Percentiles rank a stretch among this genome's conserved stretches.
Conservation (phyloP, 345 rosid species). For the Aquilaria sinensis region DNA sequence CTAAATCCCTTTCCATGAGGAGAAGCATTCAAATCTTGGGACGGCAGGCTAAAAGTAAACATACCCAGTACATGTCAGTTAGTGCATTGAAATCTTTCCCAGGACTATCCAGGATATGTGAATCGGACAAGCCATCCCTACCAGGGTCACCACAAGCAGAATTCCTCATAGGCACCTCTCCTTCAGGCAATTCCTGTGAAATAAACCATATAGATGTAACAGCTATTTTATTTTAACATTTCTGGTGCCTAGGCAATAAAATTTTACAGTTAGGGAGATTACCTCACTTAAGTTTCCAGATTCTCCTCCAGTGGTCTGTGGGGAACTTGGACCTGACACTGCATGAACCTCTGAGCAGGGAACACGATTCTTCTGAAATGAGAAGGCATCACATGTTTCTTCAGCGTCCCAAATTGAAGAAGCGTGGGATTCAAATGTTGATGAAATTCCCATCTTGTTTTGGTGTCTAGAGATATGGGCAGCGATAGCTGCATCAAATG, state of each 20-base stretch:
- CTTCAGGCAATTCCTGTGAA: constrained; percentile 36
- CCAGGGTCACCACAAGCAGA: constrained; percentile 33
- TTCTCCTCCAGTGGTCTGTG: constrained; percentile 16
- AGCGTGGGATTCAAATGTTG: constrained; percentile 35
- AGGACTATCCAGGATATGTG: constrained; percentile 30
- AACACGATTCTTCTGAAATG: constrained; percentile 45
- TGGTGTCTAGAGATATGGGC: constrained; percentile 86
- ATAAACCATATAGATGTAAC: background rate
- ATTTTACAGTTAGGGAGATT: constrained; percentile 7
- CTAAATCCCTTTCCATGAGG: background rate
- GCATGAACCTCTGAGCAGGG: constrained; percentile 24
- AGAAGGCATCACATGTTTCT: constrained; percentile 97
- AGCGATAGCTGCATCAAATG: constrained; percentile 98
- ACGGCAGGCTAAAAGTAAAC: background rate
- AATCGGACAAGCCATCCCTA: constrained; percentile 38
- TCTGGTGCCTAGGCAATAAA: constrained; percentile 1
- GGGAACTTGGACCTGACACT: constrained; percentile 28
- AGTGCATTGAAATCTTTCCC: constrained; percentile 46
- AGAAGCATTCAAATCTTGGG: background rate
- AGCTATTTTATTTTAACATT: constrained; percentile 10
- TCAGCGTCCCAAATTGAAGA: constrained; percentile 94
- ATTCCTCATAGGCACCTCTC: constrained; percentile 25
- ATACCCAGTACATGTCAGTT: constrained; percentile 85
- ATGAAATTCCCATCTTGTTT: constrained; percentile 40
- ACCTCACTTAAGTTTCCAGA: constrained; percentile 41